phyloP scores from a whole-genome alignment of 495 filamentous ascomycete species.

The Aspergillus nidulans region DNA sequence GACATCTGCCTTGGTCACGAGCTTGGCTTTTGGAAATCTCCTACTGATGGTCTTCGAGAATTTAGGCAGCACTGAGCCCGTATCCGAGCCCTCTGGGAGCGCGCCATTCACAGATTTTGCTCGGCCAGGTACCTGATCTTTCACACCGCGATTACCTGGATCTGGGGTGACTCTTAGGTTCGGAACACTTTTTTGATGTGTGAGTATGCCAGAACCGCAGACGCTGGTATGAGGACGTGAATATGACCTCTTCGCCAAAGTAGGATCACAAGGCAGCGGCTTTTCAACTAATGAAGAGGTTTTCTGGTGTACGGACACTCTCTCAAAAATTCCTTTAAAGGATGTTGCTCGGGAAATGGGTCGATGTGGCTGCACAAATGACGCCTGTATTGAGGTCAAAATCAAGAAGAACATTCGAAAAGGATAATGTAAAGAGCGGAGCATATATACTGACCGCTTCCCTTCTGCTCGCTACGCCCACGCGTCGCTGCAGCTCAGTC shows the following conservation, averaged over 20 bases:
- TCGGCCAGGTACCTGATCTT: background rate
- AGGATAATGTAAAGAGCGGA: no score
- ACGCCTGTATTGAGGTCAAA: conserved; percentile 17
- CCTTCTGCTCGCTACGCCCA: conserved; percentile 67
- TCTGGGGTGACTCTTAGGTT: conserved; percentile 12
- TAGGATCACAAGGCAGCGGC: conserved; percentile 34
- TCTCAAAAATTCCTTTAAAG: conserved; percentile 16
- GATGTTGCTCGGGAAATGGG: conserved; percentile 18
- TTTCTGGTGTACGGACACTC: conserved; percentile 3
- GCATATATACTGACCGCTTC: conserved; percentile 36
- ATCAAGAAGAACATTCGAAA: background rate
- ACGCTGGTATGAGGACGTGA: conserved; percentile 10
- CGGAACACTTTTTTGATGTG: conserved; percentile 21
- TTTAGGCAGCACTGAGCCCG: conserved; percentile 18
- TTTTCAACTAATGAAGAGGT: conserved; percentile 20
- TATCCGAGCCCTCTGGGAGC: conserved; percentile 1
- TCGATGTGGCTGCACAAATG: conserved; percentile 17
- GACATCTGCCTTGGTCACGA: conserved; percentile 20
- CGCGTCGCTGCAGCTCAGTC: conserved; percentile 71
- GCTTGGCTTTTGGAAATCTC: conserved; percentile 28
- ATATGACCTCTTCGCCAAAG: conserved; percentile 6
- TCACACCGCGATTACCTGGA: background rate
- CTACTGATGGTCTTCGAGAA: conserved; percentile 23
- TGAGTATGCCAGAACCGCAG: conserved; percentile 6
- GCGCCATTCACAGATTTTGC: conserved; percentile 12